Evolutionary conservation across 306 rosid species (phyloP).

Genomic region (Inga laurina): DNA sequence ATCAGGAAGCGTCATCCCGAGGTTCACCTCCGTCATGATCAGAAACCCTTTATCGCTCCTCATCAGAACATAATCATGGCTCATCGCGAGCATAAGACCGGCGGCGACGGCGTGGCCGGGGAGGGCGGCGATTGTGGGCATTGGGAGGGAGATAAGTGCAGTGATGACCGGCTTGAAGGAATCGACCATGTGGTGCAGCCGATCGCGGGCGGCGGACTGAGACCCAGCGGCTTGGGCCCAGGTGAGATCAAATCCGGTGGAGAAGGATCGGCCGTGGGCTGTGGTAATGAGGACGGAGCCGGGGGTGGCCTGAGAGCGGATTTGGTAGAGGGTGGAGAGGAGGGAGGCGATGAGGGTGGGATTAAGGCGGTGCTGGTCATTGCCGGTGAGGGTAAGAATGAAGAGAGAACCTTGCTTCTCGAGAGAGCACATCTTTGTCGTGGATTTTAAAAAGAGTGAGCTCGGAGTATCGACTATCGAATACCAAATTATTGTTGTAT

Average conservation of each 20-base stretch:
- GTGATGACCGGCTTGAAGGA: conserved; percentile 49
- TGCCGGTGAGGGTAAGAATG: conserved; percentile 57
- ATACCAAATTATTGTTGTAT: too few species aligned
- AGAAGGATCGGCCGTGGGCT: conserved; percentile 63
- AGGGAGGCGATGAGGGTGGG: conserved; percentile 49
- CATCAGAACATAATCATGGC: conserved; percentile 65
- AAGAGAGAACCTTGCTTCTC: conserved; percentile 59
- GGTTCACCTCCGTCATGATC: conserved; percentile 63
- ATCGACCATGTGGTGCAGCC: conserved; percentile 41
- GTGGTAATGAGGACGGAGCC: conserved; percentile 67
- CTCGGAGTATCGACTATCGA: background rate
- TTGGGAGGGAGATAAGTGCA: conserved; percentile 55
- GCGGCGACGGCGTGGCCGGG: conserved; percentile 67
- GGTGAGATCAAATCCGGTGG: conserved; percentile 63
- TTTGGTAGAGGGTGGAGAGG: conserved; percentile 42
- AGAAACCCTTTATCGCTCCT: conserved; percentile 52
- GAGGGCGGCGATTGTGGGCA: conserved; percentile 64
- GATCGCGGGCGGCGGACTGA: conserved; percentile 33
- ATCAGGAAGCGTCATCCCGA: conserved; percentile 53
- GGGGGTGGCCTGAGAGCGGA: conserved; percentile 46
- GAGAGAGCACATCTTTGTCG: conserved; percentile 47
- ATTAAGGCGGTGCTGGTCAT: conserved; percentile 52
- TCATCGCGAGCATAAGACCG: conserved; percentile 48
- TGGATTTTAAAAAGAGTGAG: background rate
- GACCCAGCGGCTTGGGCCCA: conserved; percentile 57